Percentiles rank a stretch among this genome's conserved stretches.
These are phyloP conservation scores for Neocallimastix lanati DNA, from an alignment of 192 early-diverging fungal species.

Conservation along the genomic window DNA sequence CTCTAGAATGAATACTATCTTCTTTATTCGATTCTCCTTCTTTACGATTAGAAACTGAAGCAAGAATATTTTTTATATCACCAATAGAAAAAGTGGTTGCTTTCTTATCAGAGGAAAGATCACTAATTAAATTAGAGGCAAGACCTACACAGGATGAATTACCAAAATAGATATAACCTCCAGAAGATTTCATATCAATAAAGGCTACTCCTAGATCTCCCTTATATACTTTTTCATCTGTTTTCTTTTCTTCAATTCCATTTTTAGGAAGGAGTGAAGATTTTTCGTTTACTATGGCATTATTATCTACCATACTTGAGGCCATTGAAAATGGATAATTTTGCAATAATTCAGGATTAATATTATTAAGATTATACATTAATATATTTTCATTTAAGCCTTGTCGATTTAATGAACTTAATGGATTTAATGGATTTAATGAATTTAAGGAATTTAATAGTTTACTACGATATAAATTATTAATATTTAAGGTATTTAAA, in stretches of 20 bases:
- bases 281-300: neutral
- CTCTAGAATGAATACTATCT: neutral
- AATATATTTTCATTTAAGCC: neutral
- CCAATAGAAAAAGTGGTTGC: neutral
- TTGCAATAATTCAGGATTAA: neutral
- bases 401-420: neutral
- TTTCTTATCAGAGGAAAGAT: neutral
- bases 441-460: neutral
- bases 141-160: neutral
- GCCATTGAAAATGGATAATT: neutral
- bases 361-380: neutral
- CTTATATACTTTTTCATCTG: neutral
- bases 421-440: neutral
- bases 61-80: neutral
- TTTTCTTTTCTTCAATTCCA: neutral
- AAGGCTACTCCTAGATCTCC: neutral
- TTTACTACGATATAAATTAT: neutral
- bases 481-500: neutral
- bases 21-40: neutral
- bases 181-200: neutral
- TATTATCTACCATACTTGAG: neutral
- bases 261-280: neutral
- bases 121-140: neutral
- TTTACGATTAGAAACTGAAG: neutral
- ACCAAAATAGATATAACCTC: neutral